Evolutionary conservation across 2,329 filamentous ascomycete species (phyloP).

Genomic region (Scolecobasidium constrictum): DNA sequence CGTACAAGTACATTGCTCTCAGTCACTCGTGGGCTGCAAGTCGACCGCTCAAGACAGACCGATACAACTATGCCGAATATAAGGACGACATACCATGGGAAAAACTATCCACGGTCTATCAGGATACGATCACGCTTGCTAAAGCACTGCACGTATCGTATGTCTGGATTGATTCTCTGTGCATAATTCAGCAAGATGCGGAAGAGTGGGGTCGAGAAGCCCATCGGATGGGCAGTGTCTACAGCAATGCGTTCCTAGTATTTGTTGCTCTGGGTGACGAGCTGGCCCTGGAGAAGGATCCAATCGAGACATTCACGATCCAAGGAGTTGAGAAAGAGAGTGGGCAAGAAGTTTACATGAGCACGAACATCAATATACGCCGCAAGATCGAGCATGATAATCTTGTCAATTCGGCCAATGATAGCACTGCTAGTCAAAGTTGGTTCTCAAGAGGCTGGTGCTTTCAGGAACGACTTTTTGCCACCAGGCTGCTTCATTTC

Average conservation of each 20-base stretch:
- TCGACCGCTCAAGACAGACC: no score
- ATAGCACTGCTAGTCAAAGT: constrained; percentile 9
- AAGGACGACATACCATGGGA: no score
- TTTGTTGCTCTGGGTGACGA: constrained; percentile 12
- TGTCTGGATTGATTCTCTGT: constrained; percentile 20
- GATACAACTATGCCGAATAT: no score
- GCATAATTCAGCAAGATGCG: constrained; percentile 16
- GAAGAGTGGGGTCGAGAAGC: constrained; percentile 13
- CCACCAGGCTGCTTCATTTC: constrained; percentile 14
- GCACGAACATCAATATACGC: neutral
- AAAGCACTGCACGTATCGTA: constrained; percentile 25
- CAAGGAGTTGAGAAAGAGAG: neutral
- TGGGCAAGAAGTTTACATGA: neutral
- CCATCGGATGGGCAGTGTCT: constrained; percentile 14
- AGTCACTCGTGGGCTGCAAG: no score
- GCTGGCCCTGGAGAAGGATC: no score
- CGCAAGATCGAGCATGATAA: no score
- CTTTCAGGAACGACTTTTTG: constrained; percentile 16
- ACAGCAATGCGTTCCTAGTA: constrained; percentile 11
- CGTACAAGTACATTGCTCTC: no score
- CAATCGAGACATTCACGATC: no score
- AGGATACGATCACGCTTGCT: constrained; percentile 12
- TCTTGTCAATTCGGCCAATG: neutral
- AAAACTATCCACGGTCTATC: constrained; percentile 7
- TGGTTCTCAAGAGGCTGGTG: no score